Percentiles rank a stretch among this genome's conserved stretches.
These are phyloP conservation scores for Phoma sp. DNA, from an alignment of 2,329 filamentous ascomycete genomes.

Conservation along the genomic window DNA sequence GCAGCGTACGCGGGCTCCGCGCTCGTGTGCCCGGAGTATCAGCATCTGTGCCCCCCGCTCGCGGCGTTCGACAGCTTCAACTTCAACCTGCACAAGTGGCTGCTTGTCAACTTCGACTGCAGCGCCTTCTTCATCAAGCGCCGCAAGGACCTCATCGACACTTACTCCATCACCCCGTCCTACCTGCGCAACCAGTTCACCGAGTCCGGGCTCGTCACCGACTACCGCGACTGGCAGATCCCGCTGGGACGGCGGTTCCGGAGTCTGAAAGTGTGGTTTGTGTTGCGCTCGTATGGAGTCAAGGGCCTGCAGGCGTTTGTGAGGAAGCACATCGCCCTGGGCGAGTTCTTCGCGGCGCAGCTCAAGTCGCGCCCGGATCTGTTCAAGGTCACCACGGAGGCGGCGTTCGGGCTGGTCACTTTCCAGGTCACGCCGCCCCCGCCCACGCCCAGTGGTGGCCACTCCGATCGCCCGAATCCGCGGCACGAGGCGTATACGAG, in stretches of 20 bases:
- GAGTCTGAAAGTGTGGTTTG: constrained; percentile 93
- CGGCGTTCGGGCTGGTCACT: constrained; percentile 81
- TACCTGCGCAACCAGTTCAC: constrained; percentile 85
- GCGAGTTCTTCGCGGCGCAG: constrained; percentile 71
- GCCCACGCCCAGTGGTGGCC: constrained; percentile 18
- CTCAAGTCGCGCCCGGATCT: constrained; percentile 68
- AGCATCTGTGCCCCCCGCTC: constrained; percentile 68
- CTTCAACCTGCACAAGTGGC: constrained; percentile 97
- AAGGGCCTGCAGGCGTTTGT: constrained; percentile 77
- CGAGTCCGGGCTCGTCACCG: constrained; percentile 83
- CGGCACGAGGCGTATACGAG: constrained; percentile 41
- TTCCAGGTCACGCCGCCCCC: constrained; percentile 60
- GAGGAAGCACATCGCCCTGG: constrained; percentile 69
- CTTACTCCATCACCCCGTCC: constrained; percentile 77
- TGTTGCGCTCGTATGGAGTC: constrained; percentile 81
- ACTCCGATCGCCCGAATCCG: constrained; percentile 33
- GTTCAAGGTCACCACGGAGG: constrained; percentile 76
- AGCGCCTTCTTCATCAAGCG: constrained; percentile 78
- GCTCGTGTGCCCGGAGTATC: constrained; percentile 80
- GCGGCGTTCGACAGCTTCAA: constrained; percentile 83
- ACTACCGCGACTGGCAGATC: constrained; percentile 98
- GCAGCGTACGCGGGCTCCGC: constrained; percentile 90
- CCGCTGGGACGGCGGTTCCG: constrained; percentile 88
- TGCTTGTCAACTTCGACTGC: constrained; percentile 89
- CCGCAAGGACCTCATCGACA: constrained; percentile 76